Evolutionary conservation across 495 filamentous ascomycete genomes (phyloP).

Genomic region (Hyaloscypha variabilis): DNA sequence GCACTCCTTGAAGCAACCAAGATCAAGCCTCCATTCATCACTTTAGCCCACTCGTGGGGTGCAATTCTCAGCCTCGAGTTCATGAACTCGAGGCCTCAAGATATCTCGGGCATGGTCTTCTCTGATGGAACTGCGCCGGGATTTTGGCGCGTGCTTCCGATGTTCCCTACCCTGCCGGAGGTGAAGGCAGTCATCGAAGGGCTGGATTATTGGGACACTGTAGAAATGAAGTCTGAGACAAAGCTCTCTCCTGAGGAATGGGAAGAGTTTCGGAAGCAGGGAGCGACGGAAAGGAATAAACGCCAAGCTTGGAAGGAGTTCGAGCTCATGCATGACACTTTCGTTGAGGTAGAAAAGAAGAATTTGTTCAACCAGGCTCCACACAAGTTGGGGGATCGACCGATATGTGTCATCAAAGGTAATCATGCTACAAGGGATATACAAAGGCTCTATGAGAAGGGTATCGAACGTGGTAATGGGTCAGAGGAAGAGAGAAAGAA

Average conservation of each 20-base stretch:
- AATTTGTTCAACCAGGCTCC: not conserved
- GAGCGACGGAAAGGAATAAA: not conserved
- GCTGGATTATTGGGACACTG: not conserved
- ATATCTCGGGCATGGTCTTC: constrained; percentile 23
- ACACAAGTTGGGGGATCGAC: constrained; percentile 4
- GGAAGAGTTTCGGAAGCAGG: not conserved
- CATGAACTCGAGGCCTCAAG: not conserved
- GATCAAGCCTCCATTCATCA: constrained; percentile 17
- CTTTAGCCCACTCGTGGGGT: constrained; percentile 20
- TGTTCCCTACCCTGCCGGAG: not conserved
- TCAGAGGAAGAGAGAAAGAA: constrained; percentile 34
- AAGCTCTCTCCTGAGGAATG: constrained; percentile 11
- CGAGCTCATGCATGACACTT: not conserved
- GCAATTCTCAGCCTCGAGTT: constrained; percentile 20
- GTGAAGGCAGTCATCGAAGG: constrained; percentile 1
- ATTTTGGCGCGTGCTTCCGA: not conserved
- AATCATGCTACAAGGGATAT: constrained; percentile 5
- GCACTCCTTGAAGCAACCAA: constrained; percentile 7
- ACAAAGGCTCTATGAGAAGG: constrained; percentile 31
- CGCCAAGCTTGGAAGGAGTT: not conserved
- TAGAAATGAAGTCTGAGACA: not conserved
- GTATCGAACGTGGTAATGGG: constrained; percentile 35
- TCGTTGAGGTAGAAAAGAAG: constrained; percentile 6
- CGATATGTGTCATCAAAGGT: constrained; percentile 15
- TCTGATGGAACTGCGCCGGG: constrained; percentile 15